These are phyloP conservation scores for Colletotrichum sp. DNA, from an alignment of 2,329 filamentous ascomycete genomes.

Conservation along the genomic window DNA sequence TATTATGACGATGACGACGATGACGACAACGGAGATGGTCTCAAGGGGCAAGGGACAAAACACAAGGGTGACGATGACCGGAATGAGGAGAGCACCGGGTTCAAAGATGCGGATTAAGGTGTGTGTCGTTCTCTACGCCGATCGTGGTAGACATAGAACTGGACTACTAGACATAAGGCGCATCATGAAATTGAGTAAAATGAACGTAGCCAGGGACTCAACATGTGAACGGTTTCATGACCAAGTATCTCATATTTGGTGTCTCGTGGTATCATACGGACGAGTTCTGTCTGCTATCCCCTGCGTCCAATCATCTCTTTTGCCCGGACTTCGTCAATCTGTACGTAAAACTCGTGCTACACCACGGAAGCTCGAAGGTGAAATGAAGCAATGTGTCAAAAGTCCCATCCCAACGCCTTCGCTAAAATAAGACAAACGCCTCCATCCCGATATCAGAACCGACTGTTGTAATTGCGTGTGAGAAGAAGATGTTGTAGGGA, in stretches of 20 bases:
- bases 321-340: not conserved
- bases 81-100: not conserved
- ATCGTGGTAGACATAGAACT: not conserved
- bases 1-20: conserved; percentile 36
- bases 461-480: not conserved
- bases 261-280: conserved; percentile 16
- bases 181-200: not conserved
- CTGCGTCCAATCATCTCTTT: not conserved
- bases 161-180: not conserved
- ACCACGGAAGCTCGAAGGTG: not conserved
- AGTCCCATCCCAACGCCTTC: conserved; percentile 9
- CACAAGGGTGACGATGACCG: not conserved
- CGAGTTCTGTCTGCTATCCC: conserved; percentile 15
- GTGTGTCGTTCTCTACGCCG: not conserved
- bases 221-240: not conserved
- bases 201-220: not conserved
- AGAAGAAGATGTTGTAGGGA: conserved; percentile 8
- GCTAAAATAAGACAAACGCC: conserved; percentile 5
- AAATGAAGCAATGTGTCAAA: not conserved
- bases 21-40: conserved; percentile 25
- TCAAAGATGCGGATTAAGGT: conserved; percentile 1
- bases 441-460: not conserved
- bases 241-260: conserved; percentile 14
- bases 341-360: conserved; percentile 1
- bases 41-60: not conserved